phyloP scores from a whole-genome alignment of 352 stramenopile species.

The Phytophthora pisi region DNA sequence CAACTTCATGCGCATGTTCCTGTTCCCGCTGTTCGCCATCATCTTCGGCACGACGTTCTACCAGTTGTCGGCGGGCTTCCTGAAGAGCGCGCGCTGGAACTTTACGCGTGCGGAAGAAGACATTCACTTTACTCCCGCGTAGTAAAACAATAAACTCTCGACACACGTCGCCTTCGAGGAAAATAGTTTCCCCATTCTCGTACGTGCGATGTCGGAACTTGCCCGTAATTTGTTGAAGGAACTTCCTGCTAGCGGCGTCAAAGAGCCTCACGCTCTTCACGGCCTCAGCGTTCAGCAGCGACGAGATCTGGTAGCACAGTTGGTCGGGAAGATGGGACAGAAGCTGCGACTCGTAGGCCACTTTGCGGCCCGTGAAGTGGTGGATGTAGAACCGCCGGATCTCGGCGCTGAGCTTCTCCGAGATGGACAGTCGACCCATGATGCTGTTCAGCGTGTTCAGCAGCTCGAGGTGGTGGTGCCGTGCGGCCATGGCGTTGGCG shows the following conservation, averaged over 20 bases:
- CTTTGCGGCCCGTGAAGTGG: slow-evolving; percentile 58
- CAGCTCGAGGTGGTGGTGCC: slow-evolving; percentile 68
- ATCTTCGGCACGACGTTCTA: slow-evolving; percentile 79
- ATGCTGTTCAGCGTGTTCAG: slow-evolving; percentile 62
- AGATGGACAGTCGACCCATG: slow-evolving; percentile 65
- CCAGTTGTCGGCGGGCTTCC: slow-evolving; percentile 36
- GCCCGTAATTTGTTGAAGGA: slow-evolving; percentile 71
- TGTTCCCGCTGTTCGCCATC: slow-evolving; percentile 58
- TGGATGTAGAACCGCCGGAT: slow-evolving; percentile 75
- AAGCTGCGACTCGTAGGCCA: slow-evolving; percentile 65
- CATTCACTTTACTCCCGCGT: slow-evolving; percentile 49
- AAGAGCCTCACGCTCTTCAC: slow-evolving; percentile 56
- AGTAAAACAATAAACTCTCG: slow-evolving; percentile 62
- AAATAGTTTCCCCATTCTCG: slow-evolving; percentile 65
- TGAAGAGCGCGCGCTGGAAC: slow-evolving; percentile 15
- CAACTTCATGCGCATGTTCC: slow-evolving; percentile 69
- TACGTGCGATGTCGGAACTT: slow-evolving; percentile 71
- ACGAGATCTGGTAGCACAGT: slow-evolving; percentile 69
- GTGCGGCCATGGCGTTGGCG: slow-evolving; percentile 52
- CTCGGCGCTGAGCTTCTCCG: slow-evolving; percentile 46
- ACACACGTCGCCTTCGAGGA: slow-evolving; percentile 62
- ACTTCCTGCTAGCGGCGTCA: slow-evolving; percentile 48
- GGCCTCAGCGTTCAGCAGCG: slow-evolving; percentile 55
- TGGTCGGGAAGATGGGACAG: slow-evolving; percentile 63
- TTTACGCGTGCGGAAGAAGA: slow-evolving; percentile 36